phyloP scores from a whole-genome alignment of 345 rosid genomes.

The Eucalyptus sideroxylon region DNA sequence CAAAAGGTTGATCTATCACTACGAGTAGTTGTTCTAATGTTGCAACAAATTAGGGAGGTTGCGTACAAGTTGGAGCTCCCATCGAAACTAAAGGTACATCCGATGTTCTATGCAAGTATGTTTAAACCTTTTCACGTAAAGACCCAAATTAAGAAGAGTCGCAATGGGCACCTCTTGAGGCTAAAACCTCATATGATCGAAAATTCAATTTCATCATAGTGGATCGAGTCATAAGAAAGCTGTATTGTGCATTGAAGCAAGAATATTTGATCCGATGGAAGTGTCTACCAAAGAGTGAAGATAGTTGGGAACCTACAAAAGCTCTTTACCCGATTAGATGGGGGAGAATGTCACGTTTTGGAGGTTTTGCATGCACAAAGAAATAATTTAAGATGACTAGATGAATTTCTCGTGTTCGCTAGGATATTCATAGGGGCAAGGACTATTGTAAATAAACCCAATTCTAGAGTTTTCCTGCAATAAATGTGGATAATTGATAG shows the following conservation, averaged over 20 bases:
- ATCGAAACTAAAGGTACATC: not conserved
- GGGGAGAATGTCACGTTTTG: not conserved
- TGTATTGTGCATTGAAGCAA: accelerated
- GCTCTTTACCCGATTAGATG: not conserved
- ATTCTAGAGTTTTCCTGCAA: not conserved
- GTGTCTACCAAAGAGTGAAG: not conserved
- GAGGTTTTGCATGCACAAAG: not conserved
- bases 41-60: not conserved
- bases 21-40: not conserved
- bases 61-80: not conserved
- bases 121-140: not conserved
- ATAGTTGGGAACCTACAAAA: not conserved
- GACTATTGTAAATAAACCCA: not conserved
- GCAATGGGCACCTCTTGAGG: not conserved
- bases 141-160: no score
- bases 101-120: not conserved
- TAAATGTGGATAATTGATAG: not conserved
- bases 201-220: not conserved
- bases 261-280: not conserved
- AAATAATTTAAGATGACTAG: accelerated
- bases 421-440: not conserved
- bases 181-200: not conserved
- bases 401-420: not conserved
- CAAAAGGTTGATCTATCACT: not conserved
- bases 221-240: not conserved